Conservation (phyloP, 108 stramenopile species). For the Cyclostephanos tholiformis region DNA sequence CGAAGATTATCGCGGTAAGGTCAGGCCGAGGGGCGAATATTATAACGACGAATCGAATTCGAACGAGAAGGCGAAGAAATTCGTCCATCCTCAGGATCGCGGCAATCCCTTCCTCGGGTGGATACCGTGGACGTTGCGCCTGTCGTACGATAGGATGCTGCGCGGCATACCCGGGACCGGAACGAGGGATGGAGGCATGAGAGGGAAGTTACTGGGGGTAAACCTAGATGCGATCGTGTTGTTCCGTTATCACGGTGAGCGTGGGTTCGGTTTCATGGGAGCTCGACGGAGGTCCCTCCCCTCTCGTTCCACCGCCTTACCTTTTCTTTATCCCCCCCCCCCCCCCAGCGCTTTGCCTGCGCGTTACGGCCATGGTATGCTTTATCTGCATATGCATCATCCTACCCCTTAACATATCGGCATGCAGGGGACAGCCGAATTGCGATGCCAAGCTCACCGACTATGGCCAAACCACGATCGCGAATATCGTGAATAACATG, state of each 20-base stretch:
- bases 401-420: conserved; percentile 72
- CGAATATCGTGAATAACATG: conserved; percentile 52
- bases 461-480: conserved; percentile 76
- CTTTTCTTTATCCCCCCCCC: conserved; percentile 1
- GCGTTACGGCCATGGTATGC: conserved; percentile 55
- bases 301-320: not conserved
- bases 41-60: no score
- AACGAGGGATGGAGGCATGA: conserved; percentile 68
- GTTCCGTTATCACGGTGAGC: conserved; percentile 77
- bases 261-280: not conserved
- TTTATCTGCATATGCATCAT: conserved; percentile 65
- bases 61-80: not conserved
- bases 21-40: no score
- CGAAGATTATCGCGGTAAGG: no score
- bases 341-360: conserved; percentile 53
- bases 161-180: conserved; percentile 84
- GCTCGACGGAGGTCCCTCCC: no score
- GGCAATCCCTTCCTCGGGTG: conserved; percentile 75
- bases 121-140: conserved; percentile 64
- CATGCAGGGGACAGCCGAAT: conserved; percentile 28
- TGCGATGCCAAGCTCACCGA: conserved; percentile 60
- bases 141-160: conserved; percentile 73
- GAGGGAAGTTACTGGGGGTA: conserved; percentile 66
- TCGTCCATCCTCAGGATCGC: conserved; percentile 58
- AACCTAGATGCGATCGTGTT: conserved; percentile 86